Evolutionary conservation across 2,329 filamentous ascomycete genomes (phyloP), one percentile per base, ranked within the genome.

Genomic region (Ascochyta viciae-villosae): DNA sequence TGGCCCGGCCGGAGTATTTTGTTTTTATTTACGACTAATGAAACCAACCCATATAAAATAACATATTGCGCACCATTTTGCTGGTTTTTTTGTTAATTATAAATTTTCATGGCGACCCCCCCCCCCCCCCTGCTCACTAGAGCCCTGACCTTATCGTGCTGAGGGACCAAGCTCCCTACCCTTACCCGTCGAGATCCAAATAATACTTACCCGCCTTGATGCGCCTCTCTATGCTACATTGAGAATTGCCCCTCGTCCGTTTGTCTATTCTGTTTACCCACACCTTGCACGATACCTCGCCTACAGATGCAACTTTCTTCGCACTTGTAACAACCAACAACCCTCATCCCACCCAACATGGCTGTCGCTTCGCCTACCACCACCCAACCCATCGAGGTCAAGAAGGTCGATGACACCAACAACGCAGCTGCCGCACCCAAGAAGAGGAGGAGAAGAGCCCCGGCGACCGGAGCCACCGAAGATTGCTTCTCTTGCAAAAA

Each of bases 401-500:
- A 72, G 58, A 74, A 74, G 53, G 60, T 62, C 24, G 71, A 75
- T 13, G 62, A 57, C 58, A 62, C 54, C 48, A 63, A 64, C 43
- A 70, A 62, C 49, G 64, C 71, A 47, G 58, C 72, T 46, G 69
- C 71, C 38, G 71, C 69, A 26, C 74, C 68, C 69, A 81, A 63
- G 65, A 83, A 96, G 82, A 87, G 93, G 73, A 89, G 92, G 81
- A 90, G 93, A 84, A 87, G 93, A 79, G 91, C 93, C 19, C 90
- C 92, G 19, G 89, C 91, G 47, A 93, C 91, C 62, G 94, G 94
- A 71, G 94, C 94, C 57, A 87, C 91, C 41, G 92, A 96, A 76
- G 94, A 98, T 78, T 99, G 94, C 84, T 97, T 97, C 76, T 88
- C 92, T 39, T 99, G 94, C 80, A 85, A 88, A 65, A 95, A 92